phyloP scores from a whole-genome alignment of 140 eudicot species.

The Flaveria floridana region DNA sequence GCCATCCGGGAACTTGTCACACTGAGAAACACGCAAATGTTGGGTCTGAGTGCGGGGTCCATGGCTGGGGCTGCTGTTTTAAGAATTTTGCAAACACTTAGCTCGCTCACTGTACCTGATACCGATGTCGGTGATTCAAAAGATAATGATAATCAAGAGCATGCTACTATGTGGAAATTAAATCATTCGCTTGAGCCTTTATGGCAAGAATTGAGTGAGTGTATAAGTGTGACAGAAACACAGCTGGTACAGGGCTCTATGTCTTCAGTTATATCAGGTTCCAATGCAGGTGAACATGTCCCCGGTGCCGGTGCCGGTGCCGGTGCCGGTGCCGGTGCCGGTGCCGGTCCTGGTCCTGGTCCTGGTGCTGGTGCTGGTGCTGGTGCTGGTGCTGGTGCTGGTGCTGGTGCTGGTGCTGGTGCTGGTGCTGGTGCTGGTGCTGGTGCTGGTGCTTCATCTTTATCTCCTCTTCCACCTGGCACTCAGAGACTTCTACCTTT shows the following conservation, averaged over 20 bases:
- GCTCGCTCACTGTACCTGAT: constrained; percentile 56
- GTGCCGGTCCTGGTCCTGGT: no score
- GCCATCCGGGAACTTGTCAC: constrained; percentile 82
- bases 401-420: constrained; percentile 29
- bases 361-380: constrained; percentile 42
- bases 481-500: constrained; percentile 89
- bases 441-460: constrained; percentile 39
- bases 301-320: constrained; percentile 8
- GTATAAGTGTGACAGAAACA: constrained; percentile 76
- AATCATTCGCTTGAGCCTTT: constrained; percentile 78
- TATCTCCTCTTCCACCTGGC: constrained; percentile 87
- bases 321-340: no score
- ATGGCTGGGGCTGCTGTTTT: constrained; percentile 97
- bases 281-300: constrained; percentile 48
- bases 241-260: constrained; percentile 70
- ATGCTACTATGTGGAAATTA: constrained; percentile 67
- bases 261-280: constrained; percentile 48
- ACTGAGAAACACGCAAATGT: constrained; percentile 73
- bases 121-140: constrained; percentile 37
- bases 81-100: constrained; percentile 84
- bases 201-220: constrained; percentile 91
- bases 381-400: constrained; percentile 51
- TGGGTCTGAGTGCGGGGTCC: constrained; percentile 93
- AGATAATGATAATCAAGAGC: constrained; percentile 64
- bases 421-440: constrained; percentile 51